Evolutionary conservation across 2,329 filamentous ascomycete species (phyloP).

Genomic region (Triangularia setosa): DNA sequence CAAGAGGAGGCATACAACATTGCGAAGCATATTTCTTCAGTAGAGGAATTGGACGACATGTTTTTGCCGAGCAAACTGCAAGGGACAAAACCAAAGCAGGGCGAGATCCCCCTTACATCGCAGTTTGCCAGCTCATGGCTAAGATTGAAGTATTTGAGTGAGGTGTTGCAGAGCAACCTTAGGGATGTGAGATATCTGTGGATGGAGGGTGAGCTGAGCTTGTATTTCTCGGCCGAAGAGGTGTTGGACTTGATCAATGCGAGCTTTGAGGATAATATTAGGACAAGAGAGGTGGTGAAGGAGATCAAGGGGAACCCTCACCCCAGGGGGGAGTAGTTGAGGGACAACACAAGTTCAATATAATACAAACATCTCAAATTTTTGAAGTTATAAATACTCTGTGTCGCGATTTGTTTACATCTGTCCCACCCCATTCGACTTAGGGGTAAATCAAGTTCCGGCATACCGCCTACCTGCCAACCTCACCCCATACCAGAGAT

Average conservation of each 20-base stretch:
- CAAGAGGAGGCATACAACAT: constrained; percentile 62
- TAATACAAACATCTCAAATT: no score
- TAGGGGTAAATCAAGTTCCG: no score
- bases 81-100: constrained; percentile 24
- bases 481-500: no score
- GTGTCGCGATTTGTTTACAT: no score
- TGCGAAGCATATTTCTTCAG: constrained; percentile 53
- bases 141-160: constrained; percentile 59
- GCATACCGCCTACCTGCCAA: no score
- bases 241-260: constrained; percentile 59
- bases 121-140: constrained; percentile 62
- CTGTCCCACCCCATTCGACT: no score
- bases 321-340: constrained; percentile 29
- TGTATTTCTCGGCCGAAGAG: constrained; percentile 59
- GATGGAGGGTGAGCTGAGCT: constrained; percentile 61
- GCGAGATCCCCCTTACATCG: constrained; percentile 51
- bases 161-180: constrained; percentile 63
- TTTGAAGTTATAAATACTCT: no score
- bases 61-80: constrained; percentile 46
- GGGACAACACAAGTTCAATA: no score
- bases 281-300: constrained; percentile 54
- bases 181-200: constrained; percentile 60
- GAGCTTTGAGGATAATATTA: constrained; percentile 61
- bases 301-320: constrained; percentile 53
- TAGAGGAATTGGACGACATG: constrained; percentile 57